A percentile compares a stretch with the other conserved stretches of the same genome.
Evolutionary conservation across 257 asterid genomes (phyloP).

Genomic region (Anisodus acutangulus): DNA sequence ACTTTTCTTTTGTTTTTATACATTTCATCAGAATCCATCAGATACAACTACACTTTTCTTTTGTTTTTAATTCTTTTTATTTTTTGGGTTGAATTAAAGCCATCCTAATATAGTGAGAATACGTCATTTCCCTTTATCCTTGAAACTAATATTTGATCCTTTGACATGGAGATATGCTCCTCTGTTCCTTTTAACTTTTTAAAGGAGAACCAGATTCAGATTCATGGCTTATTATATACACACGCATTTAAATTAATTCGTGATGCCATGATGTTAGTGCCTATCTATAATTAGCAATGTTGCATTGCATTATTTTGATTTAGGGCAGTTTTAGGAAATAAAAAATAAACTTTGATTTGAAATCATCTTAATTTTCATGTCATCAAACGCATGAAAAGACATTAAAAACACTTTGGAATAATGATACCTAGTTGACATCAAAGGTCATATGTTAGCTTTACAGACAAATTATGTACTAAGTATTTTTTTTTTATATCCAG

Average conservation of each 20-base stretch:
- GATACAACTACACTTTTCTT: too few relatives aligned
- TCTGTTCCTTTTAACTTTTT: constrained; percentile 17
- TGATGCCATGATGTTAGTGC: constrained; percentile 45
- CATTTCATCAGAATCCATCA: too few relatives aligned
- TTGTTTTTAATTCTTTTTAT: neutral
- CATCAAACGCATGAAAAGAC: constrained; percentile 50
- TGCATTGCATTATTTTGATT: constrained; percentile 21
- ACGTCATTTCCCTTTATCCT: constrained; percentile 35
- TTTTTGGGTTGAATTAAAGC: constrained; percentile 11
- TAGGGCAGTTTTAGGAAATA: neutral
- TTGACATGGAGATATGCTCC: constrained; percentile 28
- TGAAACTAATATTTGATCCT: constrained; percentile 9
- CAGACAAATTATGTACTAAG: constrained; percentile 36
- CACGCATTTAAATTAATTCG: constrained; percentile 18
- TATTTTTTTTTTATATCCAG: neutral
- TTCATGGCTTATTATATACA: neutral
- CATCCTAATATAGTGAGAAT: constrained; percentile 18
- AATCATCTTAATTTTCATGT: neutral
- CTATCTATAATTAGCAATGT: constrained; percentile 48
- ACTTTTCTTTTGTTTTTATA: too few relatives aligned
- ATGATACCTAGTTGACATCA: constrained; percentile 37
- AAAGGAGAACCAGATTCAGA: constrained; percentile 28
- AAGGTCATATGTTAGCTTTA: constrained; percentile 52
- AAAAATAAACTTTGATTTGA: neutral
- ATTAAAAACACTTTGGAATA: constrained; percentile 23